Evolutionary conservation across 2,329 filamentous ascomycete genomes (phyloP).

Genomic region (Penicillium expansum): DNA sequence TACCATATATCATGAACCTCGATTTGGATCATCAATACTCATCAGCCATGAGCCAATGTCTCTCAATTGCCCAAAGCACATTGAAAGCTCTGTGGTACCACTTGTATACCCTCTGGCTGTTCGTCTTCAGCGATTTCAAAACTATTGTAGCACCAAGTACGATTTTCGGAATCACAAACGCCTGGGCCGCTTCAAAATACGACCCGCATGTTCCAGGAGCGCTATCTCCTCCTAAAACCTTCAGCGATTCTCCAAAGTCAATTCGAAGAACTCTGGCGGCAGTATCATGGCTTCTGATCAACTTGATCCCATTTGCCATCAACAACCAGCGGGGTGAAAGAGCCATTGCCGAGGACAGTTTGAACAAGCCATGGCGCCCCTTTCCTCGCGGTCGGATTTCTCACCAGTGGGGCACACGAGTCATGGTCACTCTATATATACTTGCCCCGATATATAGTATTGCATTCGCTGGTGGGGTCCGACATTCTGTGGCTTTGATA

Average conservation of each 20-base stretch:
- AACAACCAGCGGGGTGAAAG: slow-evolving; percentile 39
- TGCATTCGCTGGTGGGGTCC: slow-evolving; percentile 8
- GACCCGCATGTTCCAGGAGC: slow-evolving; percentile 10
- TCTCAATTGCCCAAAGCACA: background rate
- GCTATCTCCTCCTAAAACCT: background rate
- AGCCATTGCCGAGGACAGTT: slow-evolving; percentile 37
- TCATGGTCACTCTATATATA: slow-evolving; percentile 13
- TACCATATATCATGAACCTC: background rate
- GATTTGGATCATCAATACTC: background rate
- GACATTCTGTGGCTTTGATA: slow-evolving; percentile 6
- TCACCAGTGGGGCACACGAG: slow-evolving; percentile 5
- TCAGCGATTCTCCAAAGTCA: background rate
- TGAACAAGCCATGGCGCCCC: slow-evolving; percentile 44
- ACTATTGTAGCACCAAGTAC: slow-evolving; percentile 30
- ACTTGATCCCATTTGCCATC: slow-evolving; percentile 36
- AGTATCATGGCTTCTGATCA: slow-evolving; percentile 24
- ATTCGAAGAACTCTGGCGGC: background rate
- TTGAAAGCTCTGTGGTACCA: background rate
- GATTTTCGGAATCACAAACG: slow-evolving; percentile 32
- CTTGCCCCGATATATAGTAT: background rate
- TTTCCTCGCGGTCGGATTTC: slow-evolving; percentile 28
- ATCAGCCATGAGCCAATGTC: background rate
- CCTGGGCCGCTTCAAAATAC: slow-evolving; percentile 21
- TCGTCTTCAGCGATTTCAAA: slow-evolving; percentile 26
- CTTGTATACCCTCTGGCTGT: slow-evolving; percentile 21